phyloP scores from a whole-genome alignment of 148 eudicot genomes.

The Arbutus unedo region DNA sequence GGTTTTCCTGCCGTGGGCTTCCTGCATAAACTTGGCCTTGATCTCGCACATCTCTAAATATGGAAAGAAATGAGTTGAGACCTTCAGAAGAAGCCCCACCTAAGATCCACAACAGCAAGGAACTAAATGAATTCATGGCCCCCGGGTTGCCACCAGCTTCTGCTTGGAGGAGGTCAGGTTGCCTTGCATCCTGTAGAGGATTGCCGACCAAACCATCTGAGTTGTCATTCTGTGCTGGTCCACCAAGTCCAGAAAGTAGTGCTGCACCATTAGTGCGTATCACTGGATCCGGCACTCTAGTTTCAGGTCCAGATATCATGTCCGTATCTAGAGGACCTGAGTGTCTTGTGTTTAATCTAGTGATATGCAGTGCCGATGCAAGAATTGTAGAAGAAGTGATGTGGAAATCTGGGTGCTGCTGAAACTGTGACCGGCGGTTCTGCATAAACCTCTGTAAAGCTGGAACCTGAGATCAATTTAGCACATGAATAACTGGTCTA shows the following conservation, averaged over 20 bases:
- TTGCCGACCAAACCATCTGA: constrained; percentile 34
- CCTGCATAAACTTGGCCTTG: constrained; percentile 68
- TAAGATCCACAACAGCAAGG: constrained; percentile 76
- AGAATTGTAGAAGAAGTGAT: constrained; percentile 90
- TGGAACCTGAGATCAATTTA: constrained; percentile 60
- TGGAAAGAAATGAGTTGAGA: constrained; percentile 81
- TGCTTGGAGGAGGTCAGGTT: constrained; percentile 51
- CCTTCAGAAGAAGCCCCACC: constrained; percentile 97
- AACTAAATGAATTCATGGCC: constrained; percentile 78
- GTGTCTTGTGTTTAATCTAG: constrained; percentile 73
- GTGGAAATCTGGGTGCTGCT: constrained; percentile 90
- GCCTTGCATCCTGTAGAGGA: constrained; percentile 47
- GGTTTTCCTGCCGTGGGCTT: constrained; percentile 48
- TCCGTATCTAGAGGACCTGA: constrained; percentile 34
- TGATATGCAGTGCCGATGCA: constrained; percentile 89
- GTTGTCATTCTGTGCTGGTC: constrained; percentile 31
- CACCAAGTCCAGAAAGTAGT: constrained; percentile 37
- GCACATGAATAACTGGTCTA: neutral
- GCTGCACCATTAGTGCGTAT: constrained; percentile 36
- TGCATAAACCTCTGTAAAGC: constrained; percentile 92
- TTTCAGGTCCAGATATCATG: constrained; percentile 40
- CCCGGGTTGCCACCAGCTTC: constrained; percentile 66
- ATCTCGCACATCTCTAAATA: constrained; percentile 81
- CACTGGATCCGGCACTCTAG: constrained; percentile 32
- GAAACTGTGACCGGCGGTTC: constrained; percentile 75